Conservation (phyloP, 768 basidiomycete genomes). For the Thelephora aurantiotincta region DNA sequence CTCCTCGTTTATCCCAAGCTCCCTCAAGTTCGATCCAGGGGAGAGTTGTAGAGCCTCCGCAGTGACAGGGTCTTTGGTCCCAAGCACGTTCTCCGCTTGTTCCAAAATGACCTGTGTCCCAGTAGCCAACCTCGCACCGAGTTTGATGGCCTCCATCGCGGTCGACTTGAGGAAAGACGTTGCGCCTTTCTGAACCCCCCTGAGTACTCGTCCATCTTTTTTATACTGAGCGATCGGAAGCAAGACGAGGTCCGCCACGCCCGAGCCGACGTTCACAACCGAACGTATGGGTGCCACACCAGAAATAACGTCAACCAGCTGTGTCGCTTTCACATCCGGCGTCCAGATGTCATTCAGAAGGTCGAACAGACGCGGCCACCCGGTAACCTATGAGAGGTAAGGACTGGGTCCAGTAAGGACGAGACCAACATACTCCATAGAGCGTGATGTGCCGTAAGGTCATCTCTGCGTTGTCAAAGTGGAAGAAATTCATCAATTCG, state of each 20-base stretch:
- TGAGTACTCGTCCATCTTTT: constrained; percentile 87
- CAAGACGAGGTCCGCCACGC: constrained; percentile 89
- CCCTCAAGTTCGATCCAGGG: constrained; percentile 13
- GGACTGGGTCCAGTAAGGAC: not conserved
- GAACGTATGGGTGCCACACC: constrained; percentile 95
- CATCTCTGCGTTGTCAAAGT: constrained; percentile 98
- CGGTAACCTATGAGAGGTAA: constrained; percentile 50
- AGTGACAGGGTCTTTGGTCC: constrained; percentile 51
- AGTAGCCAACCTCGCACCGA: constrained; percentile 87
- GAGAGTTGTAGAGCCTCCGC: constrained; percentile 45
- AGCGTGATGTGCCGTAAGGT: constrained; percentile 86
- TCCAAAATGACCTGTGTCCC: constrained; percentile 97
- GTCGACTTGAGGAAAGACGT: constrained; percentile 89
- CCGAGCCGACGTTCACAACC: constrained; percentile 93
- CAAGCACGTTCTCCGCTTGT: constrained; percentile 83
- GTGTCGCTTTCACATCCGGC: constrained; percentile 97
- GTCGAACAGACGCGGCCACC: constrained; percentile 84
- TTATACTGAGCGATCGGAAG: constrained; percentile 96
- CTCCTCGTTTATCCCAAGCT: constrained; percentile 25
- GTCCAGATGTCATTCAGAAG: constrained; percentile 98
- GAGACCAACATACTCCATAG: constrained; percentile 54
- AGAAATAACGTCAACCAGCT: constrained; percentile 91
- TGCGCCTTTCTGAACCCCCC: constrained; percentile 89
- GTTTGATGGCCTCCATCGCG: constrained; percentile 88
- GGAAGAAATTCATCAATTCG: constrained; percentile 99